Evolutionary conservation across 2,329 filamentous ascomycete genomes (phyloP).

Genomic region (Curvularia sp.): DNA sequence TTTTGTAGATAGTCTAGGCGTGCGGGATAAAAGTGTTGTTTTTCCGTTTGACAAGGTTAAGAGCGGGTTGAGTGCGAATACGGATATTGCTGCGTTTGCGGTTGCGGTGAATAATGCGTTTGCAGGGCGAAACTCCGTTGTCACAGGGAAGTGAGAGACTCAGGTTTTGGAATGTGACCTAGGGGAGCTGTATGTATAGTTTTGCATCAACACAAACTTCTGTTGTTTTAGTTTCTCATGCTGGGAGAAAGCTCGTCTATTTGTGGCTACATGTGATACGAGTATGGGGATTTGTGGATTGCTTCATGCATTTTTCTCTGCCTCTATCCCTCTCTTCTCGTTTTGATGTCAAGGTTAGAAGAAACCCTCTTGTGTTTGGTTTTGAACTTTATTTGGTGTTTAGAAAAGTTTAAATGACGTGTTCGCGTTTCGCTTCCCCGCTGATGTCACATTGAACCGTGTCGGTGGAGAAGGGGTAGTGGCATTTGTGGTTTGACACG

Average conservation of each 20-base stretch:
- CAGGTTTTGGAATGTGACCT: no score
- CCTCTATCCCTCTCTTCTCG: background rate
- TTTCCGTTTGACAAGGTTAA: constrained; percentile 41
- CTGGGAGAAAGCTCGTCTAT: background rate
- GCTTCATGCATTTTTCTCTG: background rate
- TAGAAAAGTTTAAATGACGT: background rate
- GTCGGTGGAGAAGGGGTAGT: background rate
- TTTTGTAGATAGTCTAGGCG: constrained; percentile 45
- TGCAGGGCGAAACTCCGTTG: constrained; percentile 38
- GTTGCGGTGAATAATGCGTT: constrained; percentile 48
- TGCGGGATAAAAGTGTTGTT: constrained; percentile 41
- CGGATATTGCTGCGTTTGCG: constrained; percentile 43
- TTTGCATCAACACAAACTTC: background rate
- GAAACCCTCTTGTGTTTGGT: background rate
- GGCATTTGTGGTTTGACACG: background rate
- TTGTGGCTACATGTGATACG: background rate
- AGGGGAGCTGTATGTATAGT: no score
- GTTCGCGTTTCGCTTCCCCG: background rate
- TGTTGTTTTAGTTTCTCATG: background rate
- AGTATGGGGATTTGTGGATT: background rate
- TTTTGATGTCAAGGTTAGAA: background rate
- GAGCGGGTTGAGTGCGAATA: constrained; percentile 27
- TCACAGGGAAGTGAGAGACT: constrained; percentile 26
- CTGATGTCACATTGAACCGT: background rate
- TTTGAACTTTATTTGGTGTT: background rate